These are phyloP conservation scores for Candolleomyces eurysporus DNA, from an alignment of 768 basidiomycete species.

Conservation along the genomic window DNA sequence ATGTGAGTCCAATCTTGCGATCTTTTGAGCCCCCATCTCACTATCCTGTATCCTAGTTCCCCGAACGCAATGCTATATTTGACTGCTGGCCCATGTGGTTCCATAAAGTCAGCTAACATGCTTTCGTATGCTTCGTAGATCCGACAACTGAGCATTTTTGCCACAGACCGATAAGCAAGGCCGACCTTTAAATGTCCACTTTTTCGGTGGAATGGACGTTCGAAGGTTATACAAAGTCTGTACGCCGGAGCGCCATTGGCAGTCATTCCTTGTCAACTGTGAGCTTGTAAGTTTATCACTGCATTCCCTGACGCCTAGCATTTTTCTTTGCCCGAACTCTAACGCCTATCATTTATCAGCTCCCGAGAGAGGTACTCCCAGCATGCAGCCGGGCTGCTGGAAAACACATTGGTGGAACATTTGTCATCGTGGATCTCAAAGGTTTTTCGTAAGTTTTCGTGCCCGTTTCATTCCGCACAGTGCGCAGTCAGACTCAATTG, in stretches of 20 bases:
- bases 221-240: conserved; percentile 54
- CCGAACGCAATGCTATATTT: conserved; percentile 65
- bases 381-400: conserved; percentile 59
- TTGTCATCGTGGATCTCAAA: conserved; percentile 70
- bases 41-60: conserved; percentile 45
- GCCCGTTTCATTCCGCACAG: neutral
- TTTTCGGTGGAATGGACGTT: conserved; percentile 59
- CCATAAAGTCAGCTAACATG: conserved; percentile 53
- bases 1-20: conserved; percentile 42
- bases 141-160: neutral
- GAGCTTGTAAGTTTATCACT: conserved; percentile 42
- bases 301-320: neutral
- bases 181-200: conserved; percentile 68
- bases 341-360: conserved; percentile 19
- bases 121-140: neutral
- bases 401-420: conserved; percentile 44
- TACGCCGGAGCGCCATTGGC: conserved; percentile 61
- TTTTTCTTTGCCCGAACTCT: too few relatives aligned
- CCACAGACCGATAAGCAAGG: conserved; percentile 46
- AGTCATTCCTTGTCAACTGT: conserved; percentile 60
- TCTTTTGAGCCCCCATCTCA: neutral
- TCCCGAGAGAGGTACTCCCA: conserved; percentile 66
- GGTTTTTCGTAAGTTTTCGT: conserved; percentile 56
- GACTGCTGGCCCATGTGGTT: conserved; percentile 80
- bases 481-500: neutral